A percentile compares a stretch with the other conserved stretches of the same genome.
Evolutionary conservation across 2,329 filamentous ascomycete genomes (phyloP).

Genomic region (Biscogniauxia sp.): DNA sequence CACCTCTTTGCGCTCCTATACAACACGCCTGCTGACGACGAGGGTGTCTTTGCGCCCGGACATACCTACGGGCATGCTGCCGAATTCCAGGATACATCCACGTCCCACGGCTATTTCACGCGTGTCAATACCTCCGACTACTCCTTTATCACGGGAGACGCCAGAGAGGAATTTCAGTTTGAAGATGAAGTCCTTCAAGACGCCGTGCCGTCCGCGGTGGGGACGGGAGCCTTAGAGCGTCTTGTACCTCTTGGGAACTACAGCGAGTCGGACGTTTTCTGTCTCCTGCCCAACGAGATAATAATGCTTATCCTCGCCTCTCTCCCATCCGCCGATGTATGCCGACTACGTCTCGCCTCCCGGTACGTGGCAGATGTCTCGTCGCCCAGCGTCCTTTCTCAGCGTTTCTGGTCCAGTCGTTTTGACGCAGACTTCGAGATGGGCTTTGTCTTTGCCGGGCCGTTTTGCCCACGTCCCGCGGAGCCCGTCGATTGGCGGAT

Average conservation of each 20-base stretch:
- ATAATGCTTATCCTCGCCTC: conserved; percentile 15
- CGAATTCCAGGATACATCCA: conserved; percentile 4
- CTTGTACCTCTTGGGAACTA: not conserved
- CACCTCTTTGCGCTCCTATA: conserved; percentile 21
- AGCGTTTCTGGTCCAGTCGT: conserved; percentile 23
- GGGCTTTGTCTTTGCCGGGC: conserved; percentile 21
- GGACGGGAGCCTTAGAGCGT: not conserved
- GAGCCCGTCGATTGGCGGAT: conserved; percentile 19
- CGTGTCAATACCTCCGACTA: conserved; percentile 9
- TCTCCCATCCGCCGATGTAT: conserved; percentile 16
- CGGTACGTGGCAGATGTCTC: conserved; percentile 15
- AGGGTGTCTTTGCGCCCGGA: conserved; percentile 6
- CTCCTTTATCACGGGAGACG: conserved; percentile 16
- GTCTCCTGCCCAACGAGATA: conserved; percentile 19
- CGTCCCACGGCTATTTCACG: conserved; percentile 4
- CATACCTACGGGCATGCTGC: conserved; percentile 17
- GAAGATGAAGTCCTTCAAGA: conserved; percentile 9
- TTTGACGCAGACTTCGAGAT: conserved; percentile 18
- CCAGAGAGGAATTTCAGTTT: conserved; percentile 15
- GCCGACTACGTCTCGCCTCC: conserved; percentile 18
- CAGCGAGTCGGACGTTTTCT: conserved; percentile 13
- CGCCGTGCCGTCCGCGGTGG: not conserved
- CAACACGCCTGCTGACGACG: conserved; percentile 14
- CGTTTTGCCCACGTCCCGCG: conserved; percentile 7
- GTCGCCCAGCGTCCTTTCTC: conserved; percentile 12